Conservation (phyloP, 2,329 filamentous ascomycete genomes). For the Exophiala lecanii-corni region DNA sequence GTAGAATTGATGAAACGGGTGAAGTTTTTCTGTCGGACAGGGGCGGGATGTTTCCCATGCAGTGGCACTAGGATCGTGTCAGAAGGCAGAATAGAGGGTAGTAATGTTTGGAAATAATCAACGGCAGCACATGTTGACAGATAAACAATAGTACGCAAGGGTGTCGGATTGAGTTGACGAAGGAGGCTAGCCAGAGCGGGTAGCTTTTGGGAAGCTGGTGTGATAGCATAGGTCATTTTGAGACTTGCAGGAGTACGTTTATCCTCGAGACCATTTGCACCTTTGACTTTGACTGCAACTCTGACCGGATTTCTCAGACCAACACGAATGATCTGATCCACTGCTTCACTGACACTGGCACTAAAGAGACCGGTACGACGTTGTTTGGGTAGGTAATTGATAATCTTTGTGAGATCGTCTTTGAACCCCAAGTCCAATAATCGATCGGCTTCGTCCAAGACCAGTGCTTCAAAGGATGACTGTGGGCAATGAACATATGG, state of each 20-base stretch:
- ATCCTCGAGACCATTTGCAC: slow-evolving; percentile 68
- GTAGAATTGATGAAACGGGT: slow-evolving; percentile 70
- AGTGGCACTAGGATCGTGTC: slow-evolving; percentile 69
- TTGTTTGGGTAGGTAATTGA: slow-evolving; percentile 84
- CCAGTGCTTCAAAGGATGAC: slow-evolving; percentile 83
- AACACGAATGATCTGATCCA: slow-evolving; percentile 86
- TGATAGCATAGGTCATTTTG: slow-evolving; percentile 80
- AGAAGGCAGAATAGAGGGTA: slow-evolving; percentile 65
- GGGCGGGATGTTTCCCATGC: slow-evolving; percentile 86
- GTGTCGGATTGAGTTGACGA: slow-evolving; percentile 62
- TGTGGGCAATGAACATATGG: slow-evolving; percentile 83
- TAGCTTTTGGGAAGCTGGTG: slow-evolving; percentile 73
- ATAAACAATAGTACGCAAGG: slow-evolving; percentile 85
- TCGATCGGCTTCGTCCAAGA: slow-evolving; percentile 91
- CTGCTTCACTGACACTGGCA: slow-evolving; percentile 91
- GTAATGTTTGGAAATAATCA: slow-evolving; percentile 82
- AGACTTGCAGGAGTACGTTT: slow-evolving; percentile 82
- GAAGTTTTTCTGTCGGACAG: slow-evolving; percentile 85
- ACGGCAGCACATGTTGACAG: slow-evolving; percentile 91
- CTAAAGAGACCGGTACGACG: slow-evolving; percentile 89
- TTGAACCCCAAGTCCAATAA: slow-evolving; percentile 92
- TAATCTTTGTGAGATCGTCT: slow-evolving; percentile 69
- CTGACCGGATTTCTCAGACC: slow-evolving; percentile 92
- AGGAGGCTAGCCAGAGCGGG: slow-evolving; percentile 69
- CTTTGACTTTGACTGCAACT: slow-evolving; percentile 88